A percentile compares a stretch with the other conserved stretches of the same genome.
Conservation (phyloP, 306 rosid species). For the Prunus kanzakura region DNA sequence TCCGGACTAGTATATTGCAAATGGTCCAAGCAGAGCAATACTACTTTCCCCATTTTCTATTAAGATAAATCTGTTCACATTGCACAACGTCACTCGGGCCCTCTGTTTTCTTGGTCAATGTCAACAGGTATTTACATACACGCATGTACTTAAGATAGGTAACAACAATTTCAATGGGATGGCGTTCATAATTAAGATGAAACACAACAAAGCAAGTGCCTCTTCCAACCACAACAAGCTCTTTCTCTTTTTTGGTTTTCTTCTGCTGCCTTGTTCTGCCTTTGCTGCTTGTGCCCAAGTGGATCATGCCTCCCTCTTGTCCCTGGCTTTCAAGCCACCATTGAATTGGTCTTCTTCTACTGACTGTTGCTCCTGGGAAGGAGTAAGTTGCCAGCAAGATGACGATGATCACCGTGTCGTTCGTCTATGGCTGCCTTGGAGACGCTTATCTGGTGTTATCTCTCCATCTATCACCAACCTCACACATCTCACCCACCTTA, state of each 20-base stretch:
- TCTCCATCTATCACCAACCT: background rate
- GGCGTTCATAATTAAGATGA: background rate
- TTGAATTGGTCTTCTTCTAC: background rate
- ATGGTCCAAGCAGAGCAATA: no score
- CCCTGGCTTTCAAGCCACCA: background rate
- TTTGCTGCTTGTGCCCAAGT: background rate
- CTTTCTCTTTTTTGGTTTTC: background rate
- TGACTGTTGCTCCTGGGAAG: constrained; percentile 2
- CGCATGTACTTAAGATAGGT: no score
- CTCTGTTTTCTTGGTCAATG: no score
- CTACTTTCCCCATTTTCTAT: no score
- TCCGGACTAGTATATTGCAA: no score
- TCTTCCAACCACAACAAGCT: background rate
- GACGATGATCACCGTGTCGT: background rate
- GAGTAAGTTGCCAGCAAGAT: background rate
- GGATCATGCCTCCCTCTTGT: background rate
- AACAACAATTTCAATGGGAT: no score
- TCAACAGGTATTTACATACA: no score
- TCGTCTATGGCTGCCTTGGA: background rate
- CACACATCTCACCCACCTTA: background rate
- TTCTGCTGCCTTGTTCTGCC: background rate
- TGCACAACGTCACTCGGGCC: no score
- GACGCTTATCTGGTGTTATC: background rate
- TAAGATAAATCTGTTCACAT: no score
- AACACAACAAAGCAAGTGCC: background rate